phyloP scores from a whole-genome alignment of 1,139 yeast genomes.

The Yamadazyma diospyri region DNA sequence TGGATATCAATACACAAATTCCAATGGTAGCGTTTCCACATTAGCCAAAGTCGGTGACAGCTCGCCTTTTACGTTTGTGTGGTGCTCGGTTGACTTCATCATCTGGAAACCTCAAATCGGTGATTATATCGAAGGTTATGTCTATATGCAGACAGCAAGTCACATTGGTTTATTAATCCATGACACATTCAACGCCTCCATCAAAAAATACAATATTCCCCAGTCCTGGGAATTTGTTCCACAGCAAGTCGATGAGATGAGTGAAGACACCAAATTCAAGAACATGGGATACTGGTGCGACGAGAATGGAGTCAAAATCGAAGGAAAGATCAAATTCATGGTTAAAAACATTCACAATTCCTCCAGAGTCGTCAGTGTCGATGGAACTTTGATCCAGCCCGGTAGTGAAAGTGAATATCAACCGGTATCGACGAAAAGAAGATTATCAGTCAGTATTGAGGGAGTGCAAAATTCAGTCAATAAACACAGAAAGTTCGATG shows the following conservation, averaged over 20 bases:
- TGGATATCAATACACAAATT: slow-evolving; percentile 27
- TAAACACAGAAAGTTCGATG: slow-evolving; percentile 44
- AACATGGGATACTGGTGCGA: slow-evolving; percentile 89
- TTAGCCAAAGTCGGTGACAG: slow-evolving; percentile 72
- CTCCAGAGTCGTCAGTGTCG: slow-evolving; percentile 79
- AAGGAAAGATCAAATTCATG: slow-evolving; percentile 75
- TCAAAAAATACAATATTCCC: slow-evolving; percentile 82
- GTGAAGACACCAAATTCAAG: slow-evolving; percentile 25
- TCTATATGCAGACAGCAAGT: slow-evolving; percentile 90
- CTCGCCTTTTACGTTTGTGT: slow-evolving; percentile 83
- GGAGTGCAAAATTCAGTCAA: slow-evolving; percentile 3
- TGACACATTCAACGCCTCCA: slow-evolving; percentile 93
- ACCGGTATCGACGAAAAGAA: slow-evolving; percentile 42
- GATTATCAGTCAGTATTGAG: slow-evolving; percentile 16
- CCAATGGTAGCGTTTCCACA: slow-evolving; percentile 21
- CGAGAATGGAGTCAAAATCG: slow-evolving; percentile 65
- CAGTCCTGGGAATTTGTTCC: slow-evolving; percentile 79
- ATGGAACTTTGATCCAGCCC: slow-evolving; percentile 72
- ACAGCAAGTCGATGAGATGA: slow-evolving; percentile 61
- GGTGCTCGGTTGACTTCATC: slow-evolving; percentile 82
- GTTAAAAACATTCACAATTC: slow-evolving; percentile 71
- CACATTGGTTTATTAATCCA: slow-evolving; percentile 89
- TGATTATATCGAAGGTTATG: slow-evolving; percentile 79
- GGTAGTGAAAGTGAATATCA: slow-evolving; percentile 56
- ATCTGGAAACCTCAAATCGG: slow-evolving; percentile 89